These are phyloP conservation scores for Spiraea crenata DNA, from an alignment of 331 rosid genomes.

Conservation along the genomic window DNA sequence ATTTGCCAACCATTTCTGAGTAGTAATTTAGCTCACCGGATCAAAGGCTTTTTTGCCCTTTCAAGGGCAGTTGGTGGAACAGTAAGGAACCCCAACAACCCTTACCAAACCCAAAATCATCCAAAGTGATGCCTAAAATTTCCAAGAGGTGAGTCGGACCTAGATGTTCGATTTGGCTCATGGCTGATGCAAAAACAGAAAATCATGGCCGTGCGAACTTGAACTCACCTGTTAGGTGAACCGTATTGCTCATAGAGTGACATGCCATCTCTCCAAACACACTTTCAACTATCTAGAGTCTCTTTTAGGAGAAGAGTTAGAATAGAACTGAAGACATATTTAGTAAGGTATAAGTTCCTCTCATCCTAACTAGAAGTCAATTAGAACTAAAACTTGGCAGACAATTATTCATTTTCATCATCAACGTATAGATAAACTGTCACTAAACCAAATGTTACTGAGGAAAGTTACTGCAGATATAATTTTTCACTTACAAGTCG, in stretches of 20 bases:
- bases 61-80: background rate
- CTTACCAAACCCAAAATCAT: background rate
- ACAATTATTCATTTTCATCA: background rate
- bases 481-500: too few species aligned
- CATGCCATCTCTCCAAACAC: background rate
- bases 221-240: constrained; percentile 23
- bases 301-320: too few species aligned
- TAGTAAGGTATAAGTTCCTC: background rate
- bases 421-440: too few species aligned
- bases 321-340: background rate
- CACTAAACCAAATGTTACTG: too few species aligned
- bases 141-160: constrained; percentile 19
- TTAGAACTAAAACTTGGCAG: background rate
- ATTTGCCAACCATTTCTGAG: background rate
- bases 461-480: too few species aligned
- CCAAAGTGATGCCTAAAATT: background rate
- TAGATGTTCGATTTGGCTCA: constrained; percentile 1
- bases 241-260: constrained; percentile 17
- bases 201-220: constrained; percentile 12
- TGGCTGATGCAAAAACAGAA: background rate
- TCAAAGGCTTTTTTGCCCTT: background rate
- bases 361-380: background rate
- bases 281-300: background rate
- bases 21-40: background rate
- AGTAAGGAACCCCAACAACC: background rate